These are phyloP conservation scores for Acanthamoeba royreba DNA, from an alignment of 208 protist genomes.

Conservation along the genomic window DNA sequence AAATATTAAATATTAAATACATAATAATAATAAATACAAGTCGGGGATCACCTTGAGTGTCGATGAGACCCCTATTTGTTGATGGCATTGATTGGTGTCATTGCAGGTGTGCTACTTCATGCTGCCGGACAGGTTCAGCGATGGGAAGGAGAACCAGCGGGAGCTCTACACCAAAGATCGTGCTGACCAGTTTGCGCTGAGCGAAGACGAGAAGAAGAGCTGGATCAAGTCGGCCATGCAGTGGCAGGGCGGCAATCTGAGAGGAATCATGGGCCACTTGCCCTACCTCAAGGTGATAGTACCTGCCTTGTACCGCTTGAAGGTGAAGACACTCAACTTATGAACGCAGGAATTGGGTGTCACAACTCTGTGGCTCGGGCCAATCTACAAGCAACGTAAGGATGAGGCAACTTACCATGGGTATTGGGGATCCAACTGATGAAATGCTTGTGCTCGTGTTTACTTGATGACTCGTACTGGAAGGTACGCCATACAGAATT, in stretches of 20 bases:
- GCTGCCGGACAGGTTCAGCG: not conserved
- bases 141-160: not conserved
- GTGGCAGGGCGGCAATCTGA: slow-evolving; percentile 8
- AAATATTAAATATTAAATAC: too few relatives aligned
- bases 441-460: too few relatives aligned
- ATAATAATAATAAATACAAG: too few relatives aligned
- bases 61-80: not conserved
- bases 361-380: not conserved
- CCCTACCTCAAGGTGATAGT: not conserved
- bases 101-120: not conserved
- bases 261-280: not conserved
- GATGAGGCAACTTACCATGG: not conserved
- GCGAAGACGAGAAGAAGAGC: not conserved
- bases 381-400: not conserved
- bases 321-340: too few relatives aligned
- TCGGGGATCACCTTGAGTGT: too few relatives aligned
- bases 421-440: too few relatives aligned
- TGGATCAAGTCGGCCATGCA: not conserved
- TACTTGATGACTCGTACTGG: too few relatives aligned
- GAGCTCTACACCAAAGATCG: not conserved
- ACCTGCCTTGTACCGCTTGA: too few relatives aligned
- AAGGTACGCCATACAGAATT: not conserved
- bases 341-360: not conserved
- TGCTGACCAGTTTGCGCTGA: not conserved
- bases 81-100: not conserved